phyloP scores from a whole-genome alignment of 2,329 filamentous ascomycete genomes.

The Fusarium veterinarium region DNA sequence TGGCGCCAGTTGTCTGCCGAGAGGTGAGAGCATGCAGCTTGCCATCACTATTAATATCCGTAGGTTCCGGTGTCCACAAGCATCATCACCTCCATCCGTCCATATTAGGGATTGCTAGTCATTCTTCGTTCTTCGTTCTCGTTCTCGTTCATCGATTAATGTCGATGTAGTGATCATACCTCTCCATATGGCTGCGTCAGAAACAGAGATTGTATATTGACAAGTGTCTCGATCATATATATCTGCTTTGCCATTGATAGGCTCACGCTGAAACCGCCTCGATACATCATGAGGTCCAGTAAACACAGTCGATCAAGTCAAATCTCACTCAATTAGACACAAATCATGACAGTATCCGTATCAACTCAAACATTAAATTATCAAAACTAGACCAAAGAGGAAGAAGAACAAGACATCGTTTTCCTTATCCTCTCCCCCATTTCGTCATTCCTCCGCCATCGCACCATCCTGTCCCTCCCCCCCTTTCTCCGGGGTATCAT shows the following conservation, averaged over 20 bases:
- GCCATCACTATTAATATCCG: constrained; percentile 13
- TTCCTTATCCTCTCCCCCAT: background rate
- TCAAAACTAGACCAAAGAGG: constrained; percentile 25
- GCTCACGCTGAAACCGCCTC: background rate
- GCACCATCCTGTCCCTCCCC: constrained; percentile 22
- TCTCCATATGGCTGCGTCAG: background rate
- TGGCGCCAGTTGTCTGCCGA: background rate
- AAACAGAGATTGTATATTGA: background rate
- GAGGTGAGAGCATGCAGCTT: background rate
- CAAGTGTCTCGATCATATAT: background rate
- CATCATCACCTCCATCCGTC: background rate
- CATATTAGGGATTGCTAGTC: background rate
- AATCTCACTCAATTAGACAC: background rate
- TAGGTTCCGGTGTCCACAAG: constrained; percentile 15
- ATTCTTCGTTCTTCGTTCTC: background rate
- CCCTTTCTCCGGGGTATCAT: constrained; percentile 40
- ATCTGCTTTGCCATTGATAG: background rate
- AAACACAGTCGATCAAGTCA: too few species aligned
- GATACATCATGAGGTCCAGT: background rate
- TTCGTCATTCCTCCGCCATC: constrained; percentile 7
- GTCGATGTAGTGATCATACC: background rate
- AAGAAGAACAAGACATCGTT: constrained; percentile 21
- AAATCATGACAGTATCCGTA: background rate
- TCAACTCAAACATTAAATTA: constrained; percentile 33
- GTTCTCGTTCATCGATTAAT: background rate